phyloP scores from a whole-genome alignment of 768 basidiomycete genomes.

The Lactarius tabidus region DNA sequence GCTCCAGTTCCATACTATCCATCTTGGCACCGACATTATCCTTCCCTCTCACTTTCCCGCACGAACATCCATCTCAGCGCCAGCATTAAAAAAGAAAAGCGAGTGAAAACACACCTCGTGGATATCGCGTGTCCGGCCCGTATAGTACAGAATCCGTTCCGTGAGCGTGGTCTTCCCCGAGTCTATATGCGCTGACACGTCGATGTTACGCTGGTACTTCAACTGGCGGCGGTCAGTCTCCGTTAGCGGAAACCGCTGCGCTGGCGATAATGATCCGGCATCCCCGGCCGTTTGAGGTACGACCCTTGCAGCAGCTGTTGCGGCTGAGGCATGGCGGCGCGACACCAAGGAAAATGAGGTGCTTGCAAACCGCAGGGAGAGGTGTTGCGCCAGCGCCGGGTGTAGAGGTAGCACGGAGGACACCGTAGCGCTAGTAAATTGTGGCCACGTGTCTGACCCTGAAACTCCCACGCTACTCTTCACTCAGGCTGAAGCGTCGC shows the following conservation, averaged over 20 bases:
- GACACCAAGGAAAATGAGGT: background rate
- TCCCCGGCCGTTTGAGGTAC: background rate
- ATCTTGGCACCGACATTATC: conserved; percentile 99
- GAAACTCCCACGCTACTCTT: too few species aligned
- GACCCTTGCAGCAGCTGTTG: conserved; percentile 6
- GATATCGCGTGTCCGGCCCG: conserved; percentile 91
- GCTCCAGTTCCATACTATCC: conserved; percentile 99
- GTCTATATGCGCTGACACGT: conserved; percentile 92
- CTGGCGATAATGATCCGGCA: conserved; percentile 9
- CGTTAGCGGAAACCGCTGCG: conserved; percentile 39
- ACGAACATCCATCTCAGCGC: background rate
- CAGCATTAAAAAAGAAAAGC: background rate
- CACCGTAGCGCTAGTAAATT: background rate
- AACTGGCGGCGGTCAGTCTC: conserved; percentile 65
- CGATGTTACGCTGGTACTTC: conserved; percentile 85
- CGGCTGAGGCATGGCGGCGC: conserved; percentile 16
- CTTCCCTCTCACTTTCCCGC: conserved; percentile 76
- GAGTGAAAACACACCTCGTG: conserved; percentile 75
- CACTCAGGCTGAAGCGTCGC: too few species aligned
- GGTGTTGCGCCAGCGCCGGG: background rate
- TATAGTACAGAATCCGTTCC: conserved; percentile 93
- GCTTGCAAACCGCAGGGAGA: background rate
- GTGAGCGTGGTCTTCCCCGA: conserved; percentile 98
- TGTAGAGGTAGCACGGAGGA: background rate
- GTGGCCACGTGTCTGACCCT: background rate